phyloP scores from a whole-genome alignment of 768 basidiomycete genomes.

The Psilocybe tampanensis region DNA sequence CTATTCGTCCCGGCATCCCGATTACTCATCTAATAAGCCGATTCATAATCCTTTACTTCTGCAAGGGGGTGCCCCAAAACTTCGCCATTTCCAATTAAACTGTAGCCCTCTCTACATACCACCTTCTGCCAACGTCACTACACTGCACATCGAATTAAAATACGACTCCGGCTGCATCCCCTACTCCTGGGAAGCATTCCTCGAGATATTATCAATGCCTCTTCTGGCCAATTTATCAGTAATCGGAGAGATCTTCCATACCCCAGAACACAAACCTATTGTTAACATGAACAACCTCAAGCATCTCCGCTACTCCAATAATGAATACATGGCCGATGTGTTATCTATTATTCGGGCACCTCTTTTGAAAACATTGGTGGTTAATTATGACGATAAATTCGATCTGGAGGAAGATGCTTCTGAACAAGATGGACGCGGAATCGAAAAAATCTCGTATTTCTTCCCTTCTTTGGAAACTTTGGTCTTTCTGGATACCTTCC shows the following conservation, averaged over 20 bases:
- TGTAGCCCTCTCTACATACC: constrained; percentile 2
- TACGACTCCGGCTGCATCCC: background rate
- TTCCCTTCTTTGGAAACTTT: constrained; percentile 6
- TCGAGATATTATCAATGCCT: constrained; percentile 15
- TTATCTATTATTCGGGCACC: background rate
- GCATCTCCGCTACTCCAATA: constrained; percentile 3
- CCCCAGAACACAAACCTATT: background rate
- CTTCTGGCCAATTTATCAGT: constrained; percentile 17
- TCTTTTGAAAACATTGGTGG: no score
- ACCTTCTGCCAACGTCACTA: constrained; percentile 17
- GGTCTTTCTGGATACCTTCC: background rate
- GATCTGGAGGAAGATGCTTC: no score
- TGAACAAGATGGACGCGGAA: background rate
- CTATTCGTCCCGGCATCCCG: constrained; percentile 1
- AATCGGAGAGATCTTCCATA: constrained; percentile 8
- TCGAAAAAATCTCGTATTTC: background rate
- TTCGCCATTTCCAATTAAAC: constrained; percentile 17
- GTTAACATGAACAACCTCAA: constrained; percentile 1
- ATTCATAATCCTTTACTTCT: constrained; percentile 12
- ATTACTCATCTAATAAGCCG: background rate
- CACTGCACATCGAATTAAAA: constrained; percentile 18
- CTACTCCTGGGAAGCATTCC: background rate
- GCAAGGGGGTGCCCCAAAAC: constrained; percentile 16
- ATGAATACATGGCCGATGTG: background rate
- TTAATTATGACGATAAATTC: background rate